Evolutionary conservation across 768 basidiomycete species (phyloP), one percentile per base, ranked within the genome.

Genomic region (Steccherinum ochraceum): DNA sequence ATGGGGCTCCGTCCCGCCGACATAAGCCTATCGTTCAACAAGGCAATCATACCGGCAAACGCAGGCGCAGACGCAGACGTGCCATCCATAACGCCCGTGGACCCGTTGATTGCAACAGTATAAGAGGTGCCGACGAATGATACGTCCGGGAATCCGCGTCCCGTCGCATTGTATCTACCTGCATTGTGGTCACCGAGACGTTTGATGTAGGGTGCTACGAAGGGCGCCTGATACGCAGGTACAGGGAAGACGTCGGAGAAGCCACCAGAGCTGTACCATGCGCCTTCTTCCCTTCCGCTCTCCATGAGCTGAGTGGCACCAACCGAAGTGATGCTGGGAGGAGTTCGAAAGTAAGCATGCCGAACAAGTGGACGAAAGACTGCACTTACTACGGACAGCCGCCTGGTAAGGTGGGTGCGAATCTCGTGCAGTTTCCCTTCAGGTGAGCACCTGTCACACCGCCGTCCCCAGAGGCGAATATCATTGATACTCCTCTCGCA

Each of bases 41-140:
- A 73, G 12, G 83, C 70, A 11, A 86, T 67, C 44, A 87, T 66
- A 24, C 72, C 77, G 10, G 85, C 75, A 48, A 88, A 81, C 1
- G 80, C 71, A 7, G 85, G 86, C 11, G 79, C 59, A 1, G 83
- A 59, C 3, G 80, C 79, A 13, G 81, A 83, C 2, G 86, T 88
- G 40, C 86, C 86, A 1, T 66, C 73, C 44, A 79, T 71, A 1
- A 60, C 57, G 12, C 47, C 52, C 12, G 65, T 19, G 4, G 35
- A 13, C 2, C 79, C 80, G 42, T 60, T 48, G 40, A 72, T 64
- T 58, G 69, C 69, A 35, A 85, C 16, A 7, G 7, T 16, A 35
- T 7, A 7, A 16, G 7, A 7, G 30, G 7, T 16, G 16, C 30
- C 24, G 23, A 13, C 12, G 24, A 10, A 26, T 19, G 24, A 43